Base-by-base conservation (phyloP, 1,139 yeast genomes). In the Saccharomycopsis hybrid region DNA sequence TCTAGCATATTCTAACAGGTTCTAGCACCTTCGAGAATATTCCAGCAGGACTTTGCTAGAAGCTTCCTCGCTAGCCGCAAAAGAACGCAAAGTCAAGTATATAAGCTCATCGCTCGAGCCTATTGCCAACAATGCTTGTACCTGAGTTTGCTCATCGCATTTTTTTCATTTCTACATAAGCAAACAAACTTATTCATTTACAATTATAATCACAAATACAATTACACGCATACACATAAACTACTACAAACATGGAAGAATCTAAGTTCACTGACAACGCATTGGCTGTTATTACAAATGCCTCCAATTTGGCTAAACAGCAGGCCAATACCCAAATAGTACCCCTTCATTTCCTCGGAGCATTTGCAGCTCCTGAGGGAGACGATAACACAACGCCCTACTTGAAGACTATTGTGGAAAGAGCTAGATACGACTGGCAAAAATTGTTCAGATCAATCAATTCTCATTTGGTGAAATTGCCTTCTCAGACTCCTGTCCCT, bases 261-360 rank as follows among this genome's bases (percentile, higher is more conserved):
- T 72, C 89, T 51, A 86, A 83, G 72, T 85, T 88, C 60, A 92
- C 99, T 55, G 97, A 94, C 65, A 86, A 94, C 68, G 97, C 97
- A 47, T 78, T 87, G 61, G 81, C 77, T 55, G 79, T 90, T 56
- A 75, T 94, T 48, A 83, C 85, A 60, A 76, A 78, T 62, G 95
- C 97, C 50, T 79, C 82, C 54, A 79, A 84, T 63, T 69, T 92
- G 56, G 96, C 97, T 40, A 77, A 80, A 60, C 95, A 88, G 57
- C 89, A 88, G 62, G 74, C 85, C 50, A 90, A 92, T 67, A 73
- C 94, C 8, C 94, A 87, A 62, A 72, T 94, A 56, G 70, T 79
- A 51, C 98, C 98, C 27, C 67, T 90, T 55, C 99, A 92, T 67
- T 69, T 92, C 55, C 72, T 92, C 57, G 97, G 96, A 24, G 97